Percentiles rank a stretch among this genome's conserved stretches.
phyloP scores from a whole-genome alignment of 2,329 filamentous ascomycete species.

The Aspergillus ochraceus region DNA sequence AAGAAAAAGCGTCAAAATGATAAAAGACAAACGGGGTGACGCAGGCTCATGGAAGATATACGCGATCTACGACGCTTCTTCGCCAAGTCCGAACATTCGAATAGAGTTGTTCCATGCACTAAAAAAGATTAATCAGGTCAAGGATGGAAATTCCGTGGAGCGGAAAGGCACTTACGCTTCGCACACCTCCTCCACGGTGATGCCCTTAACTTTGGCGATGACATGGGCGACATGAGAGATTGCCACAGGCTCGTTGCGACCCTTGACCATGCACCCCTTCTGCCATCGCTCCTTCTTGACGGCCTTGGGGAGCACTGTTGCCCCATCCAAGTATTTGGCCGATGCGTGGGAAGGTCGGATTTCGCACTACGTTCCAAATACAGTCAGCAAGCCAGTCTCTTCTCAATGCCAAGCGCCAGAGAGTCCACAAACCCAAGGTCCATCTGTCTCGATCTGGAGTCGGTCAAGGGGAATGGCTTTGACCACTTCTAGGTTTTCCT shows the following conservation, averaged over 20 bases:
- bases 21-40: too few relatives aligned
- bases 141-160: background rate
- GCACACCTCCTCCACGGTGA: slow-evolving; percentile 77
- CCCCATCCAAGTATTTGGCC: slow-evolving; percentile 68
- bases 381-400: slow-evolving; percentile 1
- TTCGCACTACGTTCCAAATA: slow-evolving; percentile 64
- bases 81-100: slow-evolving; percentile 72
- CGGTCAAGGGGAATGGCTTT: slow-evolving; percentile 73
- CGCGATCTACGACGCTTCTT: slow-evolving; percentile 25
- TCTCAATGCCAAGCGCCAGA: background rate
- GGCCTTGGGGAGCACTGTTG: slow-evolving; percentile 71
- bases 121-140: slow-evolving; percentile 22
- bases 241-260: slow-evolving; percentile 86
- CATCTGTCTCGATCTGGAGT: slow-evolving; percentile 94
- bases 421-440: slow-evolving; percentile 65
- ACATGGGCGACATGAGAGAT: slow-evolving; percentile 87
- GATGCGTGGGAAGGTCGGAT: slow-evolving; percentile 87
- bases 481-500: slow-evolving; percentile 84
- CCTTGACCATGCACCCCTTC: slow-evolving; percentile 86
- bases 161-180: slow-evolving; percentile 60
- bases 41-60: background rate
- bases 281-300: slow-evolving; percentile 97
- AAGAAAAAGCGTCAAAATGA: background rate
- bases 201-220: slow-evolving; percentile 80
- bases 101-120: slow-evolving; percentile 78